Evolutionary conservation across 2,329 filamentous ascomycete species (phyloP), one percentile per base, ranked within the genome.

Genomic region (Penicillium brevicompactum): DNA sequence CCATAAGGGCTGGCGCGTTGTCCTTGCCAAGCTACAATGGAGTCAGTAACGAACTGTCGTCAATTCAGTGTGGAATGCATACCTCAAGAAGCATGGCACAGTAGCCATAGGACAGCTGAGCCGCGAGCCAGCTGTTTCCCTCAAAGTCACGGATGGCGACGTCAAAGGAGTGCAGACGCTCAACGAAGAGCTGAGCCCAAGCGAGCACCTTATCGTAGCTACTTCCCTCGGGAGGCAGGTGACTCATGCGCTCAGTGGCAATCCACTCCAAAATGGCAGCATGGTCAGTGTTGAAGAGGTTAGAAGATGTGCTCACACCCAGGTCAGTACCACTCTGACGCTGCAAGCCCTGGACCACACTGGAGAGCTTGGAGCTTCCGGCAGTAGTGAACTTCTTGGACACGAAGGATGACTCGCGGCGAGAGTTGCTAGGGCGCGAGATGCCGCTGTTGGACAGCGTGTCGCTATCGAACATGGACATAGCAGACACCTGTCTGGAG

Each of bases 21-120:
- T 66, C 62, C 46, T 62, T 59, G 22, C 58, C 60, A 37, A 64
- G 55, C 62, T 64, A n/a, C 49, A 46, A n/a, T 7, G 38, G 22
- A 4, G 14, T 48, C 7, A 53, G 24, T 46, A 13, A 30, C 44
- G 55, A n/a, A 46, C n/a, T 40, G 9, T 27, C 1, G 24, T 10
- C 11, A n/a, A 9, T 32, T 51, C 40, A 2, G 34, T n/a, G 7
- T 32, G 10, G 24, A 63, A 41, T 32, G 18, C 70, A 58, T 68
- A 80, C 78, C 69, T 82, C 76, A 6, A 84, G 72, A 5, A 83
- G 70, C 40, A 78, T 68, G 7, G 72, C 72, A 30, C 78, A 79
- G 61, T 79, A 75, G 4, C 76, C 78, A 61, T 80, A 82, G 3
- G 78, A 78, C n/a, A 82, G 65, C 27, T 78, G 70, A 7, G 79